These are phyloP conservation scores for Leccinum aurantiacum DNA, from an alignment of 768 basidiomycete genomes.

Conservation along the genomic window DNA sequence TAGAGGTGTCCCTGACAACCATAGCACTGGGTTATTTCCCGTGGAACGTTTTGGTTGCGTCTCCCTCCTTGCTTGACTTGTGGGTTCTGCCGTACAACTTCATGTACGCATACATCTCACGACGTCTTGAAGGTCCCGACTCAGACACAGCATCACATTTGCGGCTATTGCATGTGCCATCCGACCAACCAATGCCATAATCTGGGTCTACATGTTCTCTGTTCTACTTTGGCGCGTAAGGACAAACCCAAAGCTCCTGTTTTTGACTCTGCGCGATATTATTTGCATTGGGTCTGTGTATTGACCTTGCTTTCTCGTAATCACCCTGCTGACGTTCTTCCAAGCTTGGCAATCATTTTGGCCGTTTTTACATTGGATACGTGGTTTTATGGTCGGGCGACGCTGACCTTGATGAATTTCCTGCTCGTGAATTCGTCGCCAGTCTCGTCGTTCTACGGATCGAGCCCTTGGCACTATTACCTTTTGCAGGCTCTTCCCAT, in stretches of 20 bases:
- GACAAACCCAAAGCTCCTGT: conserved; percentile 30
- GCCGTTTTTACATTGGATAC: conserved; percentile 59
- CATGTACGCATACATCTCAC: conserved; percentile 25
- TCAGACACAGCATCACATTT: conserved; percentile 45
- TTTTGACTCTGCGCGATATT: conserved; percentile 40
- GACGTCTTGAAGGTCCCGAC: conserved; percentile 33
- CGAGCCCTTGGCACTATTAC: conserved; percentile 87
- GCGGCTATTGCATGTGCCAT: conserved; percentile 79
- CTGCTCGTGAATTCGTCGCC: conserved; percentile 77
- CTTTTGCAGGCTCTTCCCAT: conserved; percentile 83
- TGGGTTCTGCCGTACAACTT: conserved; percentile 6
- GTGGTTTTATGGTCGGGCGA: conserved; percentile 62
- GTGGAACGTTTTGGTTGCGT: conserved; percentile 50
- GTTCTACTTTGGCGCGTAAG: conserved; percentile 57
- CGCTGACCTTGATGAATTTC: conserved; percentile 82
- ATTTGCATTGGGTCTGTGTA: conserved; percentile 45
- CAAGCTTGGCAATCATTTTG: conserved; percentile 22
- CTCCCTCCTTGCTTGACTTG: conserved; percentile 19
- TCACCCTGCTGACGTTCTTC: conserved; percentile 7
- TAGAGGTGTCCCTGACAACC: conserved; percentile 84
- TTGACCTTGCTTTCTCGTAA: conserved; percentile 4
- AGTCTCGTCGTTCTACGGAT: conserved; percentile 91
- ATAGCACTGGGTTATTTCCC: conserved; percentile 79
- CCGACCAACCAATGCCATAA: conserved; percentile 84
- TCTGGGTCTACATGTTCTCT: conserved; percentile 75